A percentile compares a stretch with the other conserved stretches of the same genome.
Evolutionary conservation across 108 stramenopile genomes (phyloP).

Genomic region (Poteriospumella lacustris): DNA sequence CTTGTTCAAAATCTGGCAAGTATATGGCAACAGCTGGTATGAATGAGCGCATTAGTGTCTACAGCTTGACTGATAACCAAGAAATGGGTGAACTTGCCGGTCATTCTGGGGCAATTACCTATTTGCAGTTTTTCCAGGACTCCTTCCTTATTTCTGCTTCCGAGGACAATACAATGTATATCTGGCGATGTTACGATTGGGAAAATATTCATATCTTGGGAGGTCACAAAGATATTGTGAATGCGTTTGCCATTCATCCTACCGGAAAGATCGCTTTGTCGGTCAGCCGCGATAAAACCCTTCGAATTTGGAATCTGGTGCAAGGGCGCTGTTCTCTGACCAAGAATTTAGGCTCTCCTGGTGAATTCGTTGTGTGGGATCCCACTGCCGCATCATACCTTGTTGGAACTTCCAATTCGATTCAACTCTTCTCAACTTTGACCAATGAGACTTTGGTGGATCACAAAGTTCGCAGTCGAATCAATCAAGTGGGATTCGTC

Average conservation of each 20-base stretch:
- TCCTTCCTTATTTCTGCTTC: background rate
- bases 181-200: slow-evolving; percentile 28
- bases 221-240: slow-evolving; percentile 14
- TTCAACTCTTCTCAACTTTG: too few relatives aligned
- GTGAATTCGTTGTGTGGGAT: background rate
- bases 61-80: background rate
- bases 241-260: slow-evolving; percentile 2
- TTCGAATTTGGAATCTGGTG: slow-evolving; percentile 27
- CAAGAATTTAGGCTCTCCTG: background rate
- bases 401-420: too few relatives aligned
- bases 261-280: slow-evolving; percentile 6
- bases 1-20: slow-evolving; percentile 8
- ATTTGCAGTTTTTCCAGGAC: background rate
- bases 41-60: background rate
- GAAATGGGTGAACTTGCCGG: background rate
- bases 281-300: slow-evolving; percentile 1
- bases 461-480: too few relatives aligned
- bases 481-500: too few relatives aligned
- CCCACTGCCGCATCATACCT: too few relatives aligned
- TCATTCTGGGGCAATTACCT: slow-evolving; percentile 14
- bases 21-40: background rate
- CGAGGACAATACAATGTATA: background rate
- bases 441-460: too few relatives aligned
- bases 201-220: slow-evolving; percentile 25
- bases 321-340: background rate